Percentiles rank a stretch among this genome's conserved stretches.
These are phyloP conservation scores for Pachysandra terminalis DNA, from an alignment of 164 flowering plant species.

Conservation along the genomic window DNA sequence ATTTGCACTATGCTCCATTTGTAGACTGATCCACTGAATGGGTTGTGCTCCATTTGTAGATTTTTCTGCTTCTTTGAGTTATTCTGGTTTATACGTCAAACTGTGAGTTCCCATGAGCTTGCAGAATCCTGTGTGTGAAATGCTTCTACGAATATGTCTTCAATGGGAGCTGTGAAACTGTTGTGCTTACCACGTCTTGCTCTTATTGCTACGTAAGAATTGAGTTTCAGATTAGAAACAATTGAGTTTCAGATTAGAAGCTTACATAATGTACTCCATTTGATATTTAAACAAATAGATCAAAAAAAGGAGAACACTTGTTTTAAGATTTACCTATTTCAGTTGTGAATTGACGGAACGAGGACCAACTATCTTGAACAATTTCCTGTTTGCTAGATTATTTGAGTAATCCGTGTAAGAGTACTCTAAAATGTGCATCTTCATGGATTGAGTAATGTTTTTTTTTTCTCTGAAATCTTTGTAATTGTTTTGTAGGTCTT, in stretches of 20 bases:
- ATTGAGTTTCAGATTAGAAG: too few relatives aligned
- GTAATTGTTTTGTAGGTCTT: constrained; percentile 51
- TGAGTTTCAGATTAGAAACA: too few relatives aligned
- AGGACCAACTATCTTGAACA: too few relatives aligned
- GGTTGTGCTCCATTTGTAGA: neutral
- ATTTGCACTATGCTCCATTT: too few relatives aligned
- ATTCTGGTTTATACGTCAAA: neutral
- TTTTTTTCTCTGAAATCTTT: neutral
- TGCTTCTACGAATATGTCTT: neutral
- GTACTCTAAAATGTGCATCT: too few relatives aligned
- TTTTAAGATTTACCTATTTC: constrained; percentile 10
- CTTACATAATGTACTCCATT: too few relatives aligned
- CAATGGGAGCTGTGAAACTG: neutral
- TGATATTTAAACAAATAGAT: neutral
- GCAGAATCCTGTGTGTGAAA: neutral
- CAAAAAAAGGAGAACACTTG: neutral
- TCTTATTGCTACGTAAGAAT: neutral
- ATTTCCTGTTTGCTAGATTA: too few relatives aligned
- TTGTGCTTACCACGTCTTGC: neutral
- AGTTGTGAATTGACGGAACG: constrained; percentile 37
- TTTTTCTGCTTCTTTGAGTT: neutral
- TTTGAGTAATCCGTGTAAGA: too few relatives aligned
- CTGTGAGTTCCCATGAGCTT: neutral
- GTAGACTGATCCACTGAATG: too few relatives aligned
- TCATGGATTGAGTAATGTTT: too few relatives aligned